These are phyloP conservation scores for Saccharum officinarum DNA, from an alignment of 176 grass and related monocot genomes.

Conservation along the genomic window DNA sequence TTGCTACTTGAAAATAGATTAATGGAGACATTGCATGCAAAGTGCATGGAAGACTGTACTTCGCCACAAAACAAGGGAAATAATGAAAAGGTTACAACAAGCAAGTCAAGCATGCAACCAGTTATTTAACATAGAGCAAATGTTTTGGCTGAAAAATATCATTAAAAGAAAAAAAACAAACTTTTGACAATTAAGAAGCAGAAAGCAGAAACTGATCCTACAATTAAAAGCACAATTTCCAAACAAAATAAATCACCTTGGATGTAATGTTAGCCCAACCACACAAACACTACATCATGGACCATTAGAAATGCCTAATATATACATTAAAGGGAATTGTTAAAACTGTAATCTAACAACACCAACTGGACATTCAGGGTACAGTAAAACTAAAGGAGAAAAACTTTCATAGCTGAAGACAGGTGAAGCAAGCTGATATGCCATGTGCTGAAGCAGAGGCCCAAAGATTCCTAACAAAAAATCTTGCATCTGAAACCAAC, in stretches of 20 bases:
- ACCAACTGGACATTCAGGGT: not conserved
- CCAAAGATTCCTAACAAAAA: not conserved
- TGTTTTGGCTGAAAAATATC: not conserved
- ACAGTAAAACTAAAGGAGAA: not conserved
- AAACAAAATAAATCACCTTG: not conserved
- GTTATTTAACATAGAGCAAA: not conserved
- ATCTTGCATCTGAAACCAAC: not conserved
- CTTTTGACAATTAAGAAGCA: not conserved
- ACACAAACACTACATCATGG: conserved; percentile 12
- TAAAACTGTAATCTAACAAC: not conserved
- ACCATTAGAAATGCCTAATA: not conserved
- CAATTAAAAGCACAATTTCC: not conserved
- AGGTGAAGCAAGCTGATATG: not conserved
- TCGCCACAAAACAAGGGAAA: not conserved
- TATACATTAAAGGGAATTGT: not conserved
- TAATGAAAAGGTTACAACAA: not conserved
- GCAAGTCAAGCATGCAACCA: conserved; percentile 2
- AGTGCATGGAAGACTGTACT: not conserved
- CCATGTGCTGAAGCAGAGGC: not conserved
- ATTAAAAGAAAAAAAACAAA: conserved; percentile 2
- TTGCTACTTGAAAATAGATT: not conserved
- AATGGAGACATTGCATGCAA: conserved; percentile 10
- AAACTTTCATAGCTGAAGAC: not conserved
- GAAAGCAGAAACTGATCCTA: not conserved
- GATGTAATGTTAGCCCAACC: not conserved